Evolutionary conservation across 257 asterid species (phyloP).

Genomic region (Solanum stenotomum): DNA sequence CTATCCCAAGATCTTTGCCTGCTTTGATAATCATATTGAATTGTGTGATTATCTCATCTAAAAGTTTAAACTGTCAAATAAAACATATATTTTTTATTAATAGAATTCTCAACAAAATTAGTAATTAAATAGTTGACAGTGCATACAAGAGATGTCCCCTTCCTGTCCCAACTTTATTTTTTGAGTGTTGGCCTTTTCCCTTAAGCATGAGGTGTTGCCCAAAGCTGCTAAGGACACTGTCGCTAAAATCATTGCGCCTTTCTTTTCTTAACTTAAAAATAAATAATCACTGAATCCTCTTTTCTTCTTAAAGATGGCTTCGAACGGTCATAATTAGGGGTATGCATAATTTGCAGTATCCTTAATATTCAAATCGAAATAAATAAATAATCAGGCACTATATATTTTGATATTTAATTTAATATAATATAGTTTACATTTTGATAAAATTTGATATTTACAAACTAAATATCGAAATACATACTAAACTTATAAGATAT

Average conservation of each 20-base stretch:
- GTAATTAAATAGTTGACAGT: background rate
- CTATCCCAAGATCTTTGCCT: too few relatives aligned
- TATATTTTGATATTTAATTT: too few relatives aligned
- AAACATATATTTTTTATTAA: too few relatives aligned
- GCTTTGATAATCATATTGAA: too few relatives aligned
- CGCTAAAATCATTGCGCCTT: background rate
- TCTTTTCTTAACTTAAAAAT: background rate
- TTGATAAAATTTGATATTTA: too few relatives aligned
- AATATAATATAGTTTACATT: too few relatives aligned
- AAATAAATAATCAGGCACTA: background rate
- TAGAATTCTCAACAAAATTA: too few relatives aligned
- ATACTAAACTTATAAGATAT: too few relatives aligned
- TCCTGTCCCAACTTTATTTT: too few relatives aligned
- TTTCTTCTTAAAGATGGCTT: background rate
- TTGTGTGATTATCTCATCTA: too few relatives aligned
- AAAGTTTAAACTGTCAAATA: accelerated
- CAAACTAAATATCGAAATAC: too few relatives aligned
- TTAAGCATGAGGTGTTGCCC: background rate
- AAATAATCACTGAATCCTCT: background rate
- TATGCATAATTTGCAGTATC: background rate
- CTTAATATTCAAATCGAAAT: background rate
- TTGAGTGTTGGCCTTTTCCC: background rate
- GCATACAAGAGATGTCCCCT: background rate
- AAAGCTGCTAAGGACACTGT: background rate
- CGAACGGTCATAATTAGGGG: background rate